Conservation (phyloP, 371 early-diverging fungal genomes). For the Mucor sp. region DNA sequence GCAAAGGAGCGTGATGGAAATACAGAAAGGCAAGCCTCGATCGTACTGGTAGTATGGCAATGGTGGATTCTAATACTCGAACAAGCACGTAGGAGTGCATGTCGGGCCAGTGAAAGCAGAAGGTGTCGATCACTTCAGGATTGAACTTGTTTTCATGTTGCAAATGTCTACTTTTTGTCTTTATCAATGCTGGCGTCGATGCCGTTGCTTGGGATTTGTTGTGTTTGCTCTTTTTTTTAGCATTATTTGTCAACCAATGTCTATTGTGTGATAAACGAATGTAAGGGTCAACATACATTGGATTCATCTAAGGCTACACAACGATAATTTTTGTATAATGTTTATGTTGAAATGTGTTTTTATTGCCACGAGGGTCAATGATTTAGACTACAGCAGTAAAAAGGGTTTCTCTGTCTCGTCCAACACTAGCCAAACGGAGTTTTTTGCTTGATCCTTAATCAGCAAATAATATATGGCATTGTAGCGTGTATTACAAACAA, state of each 20-base stretch:
- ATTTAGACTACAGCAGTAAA: background rate
- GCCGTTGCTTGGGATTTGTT: background rate
- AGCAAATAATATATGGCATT: background rate
- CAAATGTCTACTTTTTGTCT: background rate
- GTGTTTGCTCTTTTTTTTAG: background rate
- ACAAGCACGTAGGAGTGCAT: constrained; percentile 33
- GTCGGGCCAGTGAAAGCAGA: constrained; percentile 41
- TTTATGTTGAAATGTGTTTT: background rate
- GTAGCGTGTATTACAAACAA: background rate
- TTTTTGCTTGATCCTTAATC: background rate
- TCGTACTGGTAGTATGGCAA: constrained; percentile 33
- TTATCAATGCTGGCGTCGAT: background rate
- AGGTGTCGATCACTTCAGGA: constrained; percentile 23
- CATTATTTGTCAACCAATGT: background rate
- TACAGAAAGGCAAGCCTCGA: constrained; percentile 34
- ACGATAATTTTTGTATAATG: background rate
- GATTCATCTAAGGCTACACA: constrained; percentile 6
- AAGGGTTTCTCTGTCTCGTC: background rate
- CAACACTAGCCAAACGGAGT: background rate
- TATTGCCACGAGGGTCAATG: background rate
- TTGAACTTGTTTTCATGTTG: constrained; percentile 1
- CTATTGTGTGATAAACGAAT: constrained; percentile 2
- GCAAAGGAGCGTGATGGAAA: constrained; percentile 28
- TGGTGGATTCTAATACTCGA: constrained; percentile 25
- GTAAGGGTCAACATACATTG: constrained; percentile 6